These are phyloP conservation scores for Flaveria linearis DNA, from an alignment of 129 eudicot species.

Conservation along the genomic window DNA sequence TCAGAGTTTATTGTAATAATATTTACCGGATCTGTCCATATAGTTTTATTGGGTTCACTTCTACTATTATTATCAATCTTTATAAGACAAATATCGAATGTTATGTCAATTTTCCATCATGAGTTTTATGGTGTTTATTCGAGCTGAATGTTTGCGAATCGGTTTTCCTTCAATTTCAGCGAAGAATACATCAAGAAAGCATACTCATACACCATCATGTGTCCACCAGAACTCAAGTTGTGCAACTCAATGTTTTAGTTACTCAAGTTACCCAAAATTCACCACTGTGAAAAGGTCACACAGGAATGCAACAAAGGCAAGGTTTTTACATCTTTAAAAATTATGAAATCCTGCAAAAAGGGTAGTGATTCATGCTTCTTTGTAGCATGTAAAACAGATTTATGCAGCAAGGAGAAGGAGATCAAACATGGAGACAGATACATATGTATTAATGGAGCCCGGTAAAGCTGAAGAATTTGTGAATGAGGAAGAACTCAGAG, in stretches of 20 bases:
- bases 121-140: no score
- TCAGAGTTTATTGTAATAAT: no score
- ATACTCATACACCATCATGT: constrained; percentile 6
- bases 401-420: constrained; percentile 72
- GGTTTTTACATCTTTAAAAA: neutral
- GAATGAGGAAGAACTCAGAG: constrained; percentile 71
- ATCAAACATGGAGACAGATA: constrained; percentile 55
- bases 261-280: constrained; percentile 23
- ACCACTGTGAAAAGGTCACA: constrained; percentile 19
- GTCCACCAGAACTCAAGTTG: constrained; percentile 17
- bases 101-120: neutral
- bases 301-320: constrained; percentile 40
- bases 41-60: neutral
- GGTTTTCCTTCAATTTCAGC: constrained; percentile 15
- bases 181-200: constrained; percentile 16
- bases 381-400: constrained; percentile 32
- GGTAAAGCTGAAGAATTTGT: constrained; percentile 81
- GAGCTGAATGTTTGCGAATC: neutral
- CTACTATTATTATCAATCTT: neutral
- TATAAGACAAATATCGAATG: neutral
- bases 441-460: constrained; percentile 82
- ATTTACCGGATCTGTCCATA: no score
- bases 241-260: constrained; percentile 27
- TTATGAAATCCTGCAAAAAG: neutral
- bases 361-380: constrained; percentile 19